A percentile compares a stretch with the other conserved stretches of the same genome.
Evolutionary conservation across 495 filamentous ascomycete genomes (phyloP).

Genomic region (Tuber melanosporum): DNA sequence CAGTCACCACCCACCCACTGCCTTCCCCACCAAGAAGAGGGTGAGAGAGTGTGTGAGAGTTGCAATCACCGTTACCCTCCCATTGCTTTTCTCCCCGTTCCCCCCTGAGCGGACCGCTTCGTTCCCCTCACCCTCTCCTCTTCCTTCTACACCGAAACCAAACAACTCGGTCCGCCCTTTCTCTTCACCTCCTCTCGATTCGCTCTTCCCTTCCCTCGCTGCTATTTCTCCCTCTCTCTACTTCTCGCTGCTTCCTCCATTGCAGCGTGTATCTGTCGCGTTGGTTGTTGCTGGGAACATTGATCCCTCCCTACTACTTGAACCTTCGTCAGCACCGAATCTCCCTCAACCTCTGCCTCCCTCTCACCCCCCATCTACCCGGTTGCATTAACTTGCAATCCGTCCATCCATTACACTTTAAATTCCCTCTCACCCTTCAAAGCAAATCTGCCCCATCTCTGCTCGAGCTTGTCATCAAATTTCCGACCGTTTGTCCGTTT

Average conservation of each 20-base stretch:
- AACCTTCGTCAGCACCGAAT: conserved; percentile 11
- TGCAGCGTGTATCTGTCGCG: conserved; percentile 6
- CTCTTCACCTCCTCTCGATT: conserved; percentile 17
- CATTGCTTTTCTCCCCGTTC: conserved; percentile 16
- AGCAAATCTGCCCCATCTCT: conserved; percentile 9
- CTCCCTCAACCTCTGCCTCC: conserved; percentile 14
- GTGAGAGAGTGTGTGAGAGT: neutral
- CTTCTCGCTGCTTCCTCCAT: conserved; percentile 19
- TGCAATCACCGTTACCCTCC: conserved; percentile 8
- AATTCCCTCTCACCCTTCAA: conserved; percentile 7
- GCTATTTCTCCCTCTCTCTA: conserved; percentile 14
- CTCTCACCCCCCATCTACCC: conserved; percentile 11
- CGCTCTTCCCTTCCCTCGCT: conserved; percentile 10
- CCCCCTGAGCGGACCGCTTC: conserved; percentile 7
- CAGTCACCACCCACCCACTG: conserved; percentile 5
- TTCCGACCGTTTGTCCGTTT: conserved; percentile 5
- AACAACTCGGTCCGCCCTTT: conserved; percentile 27
- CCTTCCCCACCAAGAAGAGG: neutral
- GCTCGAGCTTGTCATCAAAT: neutral
- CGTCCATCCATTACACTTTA: conserved; percentile 16
- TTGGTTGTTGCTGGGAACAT: neutral
- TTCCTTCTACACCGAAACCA: conserved; percentile 20
- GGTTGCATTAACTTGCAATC: conserved; percentile 41
- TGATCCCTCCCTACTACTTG: neutral
- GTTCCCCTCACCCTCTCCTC: conserved; percentile 15